Conservation (phyloP, 306 rosid species). For the Arachis hypogaea region DNA sequence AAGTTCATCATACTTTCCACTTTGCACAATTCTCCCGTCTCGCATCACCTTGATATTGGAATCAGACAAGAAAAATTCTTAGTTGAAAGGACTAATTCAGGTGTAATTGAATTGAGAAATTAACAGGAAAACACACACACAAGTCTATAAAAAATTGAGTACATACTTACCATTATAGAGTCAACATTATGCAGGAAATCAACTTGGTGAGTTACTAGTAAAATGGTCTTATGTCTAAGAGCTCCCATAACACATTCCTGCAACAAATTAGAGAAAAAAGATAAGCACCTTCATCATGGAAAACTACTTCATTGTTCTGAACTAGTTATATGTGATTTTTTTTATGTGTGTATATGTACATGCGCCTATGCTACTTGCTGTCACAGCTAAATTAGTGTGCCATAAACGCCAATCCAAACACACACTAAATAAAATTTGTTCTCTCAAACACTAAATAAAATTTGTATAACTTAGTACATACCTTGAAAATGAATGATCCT, state of each 20-base stretch:
- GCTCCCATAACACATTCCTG: constrained; percentile 88
- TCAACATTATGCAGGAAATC: constrained; percentile 88
- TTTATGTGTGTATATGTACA: neutral
- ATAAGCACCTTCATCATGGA: constrained; percentile 7
- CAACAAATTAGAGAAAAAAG: constrained; percentile 26
- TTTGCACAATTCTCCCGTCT: constrained; percentile 77
- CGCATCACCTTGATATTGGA: constrained; percentile 66
- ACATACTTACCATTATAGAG: constrained; percentile 60
- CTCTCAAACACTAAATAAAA: neutral
- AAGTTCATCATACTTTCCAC: constrained; percentile 72
- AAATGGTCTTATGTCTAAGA: constrained; percentile 70
- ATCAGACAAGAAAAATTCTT: neutral
- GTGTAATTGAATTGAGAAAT: constrained; percentile 19
- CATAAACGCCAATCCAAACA: neutral
- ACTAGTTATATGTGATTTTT: neutral
- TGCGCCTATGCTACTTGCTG: neutral
- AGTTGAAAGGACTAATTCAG: constrained; percentile 29
- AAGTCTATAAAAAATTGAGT: constrained; percentile 11
- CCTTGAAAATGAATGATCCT: constrained; percentile 89
- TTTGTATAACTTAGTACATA: constrained; percentile 3
- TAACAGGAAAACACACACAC: constrained; percentile 10
- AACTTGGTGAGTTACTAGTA: constrained; percentile 92
- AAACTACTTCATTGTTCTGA: constrained; percentile 2
- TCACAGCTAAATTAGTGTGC: neutral
- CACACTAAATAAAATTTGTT: neutral